Conservation (phyloP, 371 early-diverging fungal species). For the Sporodiniella umbellata region DNA sequence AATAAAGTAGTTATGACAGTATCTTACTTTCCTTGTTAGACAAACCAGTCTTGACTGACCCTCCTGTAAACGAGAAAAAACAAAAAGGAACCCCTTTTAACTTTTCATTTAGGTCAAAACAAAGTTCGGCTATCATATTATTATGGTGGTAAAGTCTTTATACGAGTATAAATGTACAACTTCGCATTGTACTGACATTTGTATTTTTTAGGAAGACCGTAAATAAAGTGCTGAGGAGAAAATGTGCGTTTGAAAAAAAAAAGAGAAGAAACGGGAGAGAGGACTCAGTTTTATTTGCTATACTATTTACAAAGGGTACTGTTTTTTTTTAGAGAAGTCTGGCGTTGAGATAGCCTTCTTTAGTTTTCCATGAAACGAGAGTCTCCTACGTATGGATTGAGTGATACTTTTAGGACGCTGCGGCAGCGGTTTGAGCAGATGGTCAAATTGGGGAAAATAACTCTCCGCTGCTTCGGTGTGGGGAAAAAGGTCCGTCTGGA, state of each 20-base stretch:
- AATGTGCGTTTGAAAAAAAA: not conserved
- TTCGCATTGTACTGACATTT: not conserved
- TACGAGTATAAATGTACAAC: constrained; percentile 3
- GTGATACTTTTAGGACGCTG: not conserved
- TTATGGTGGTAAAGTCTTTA: constrained; percentile 90
- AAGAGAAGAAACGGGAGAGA: not conserved
- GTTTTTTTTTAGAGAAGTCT: not conserved
- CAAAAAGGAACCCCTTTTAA: not conserved
- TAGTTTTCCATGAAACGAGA: not conserved
- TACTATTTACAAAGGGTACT: not conserved
- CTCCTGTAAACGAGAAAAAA: constrained; percentile 46
- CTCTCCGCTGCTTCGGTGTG: not conserved
- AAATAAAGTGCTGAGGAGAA: no score
- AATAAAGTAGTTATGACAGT: not conserved
- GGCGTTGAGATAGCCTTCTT: not conserved
- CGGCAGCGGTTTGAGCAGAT: not conserved
- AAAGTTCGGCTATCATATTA: constrained; percentile 77
- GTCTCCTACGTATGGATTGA: not conserved
- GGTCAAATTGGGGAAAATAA: not conserved
- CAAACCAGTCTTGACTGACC: constrained; percentile 73
- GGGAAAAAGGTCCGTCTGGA: not conserved
- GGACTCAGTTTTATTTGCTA: no score
- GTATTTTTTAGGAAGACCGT: constrained; percentile 8
- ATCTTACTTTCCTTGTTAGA: constrained; percentile 19
- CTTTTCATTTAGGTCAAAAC: constrained; percentile 35